phyloP scores from a whole-genome alignment of 2,329 filamentous ascomycete species.

The Diaporthe sp. region DNA sequence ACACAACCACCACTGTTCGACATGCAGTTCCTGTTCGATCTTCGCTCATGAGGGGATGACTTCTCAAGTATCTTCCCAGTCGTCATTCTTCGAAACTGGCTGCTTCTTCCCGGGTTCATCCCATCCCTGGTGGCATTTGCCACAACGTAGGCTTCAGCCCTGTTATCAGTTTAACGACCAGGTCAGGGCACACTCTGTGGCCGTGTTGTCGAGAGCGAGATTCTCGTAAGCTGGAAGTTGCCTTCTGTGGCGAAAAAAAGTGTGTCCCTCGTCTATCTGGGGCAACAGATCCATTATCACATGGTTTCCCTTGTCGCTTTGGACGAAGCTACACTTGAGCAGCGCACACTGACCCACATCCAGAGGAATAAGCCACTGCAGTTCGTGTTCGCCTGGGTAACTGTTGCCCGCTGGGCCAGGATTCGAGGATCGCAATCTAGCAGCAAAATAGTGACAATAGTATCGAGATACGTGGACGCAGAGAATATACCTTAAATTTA shows the following conservation, averaged over 20 bases:
- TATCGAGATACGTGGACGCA: not conserved
- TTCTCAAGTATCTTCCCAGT: not conserved
- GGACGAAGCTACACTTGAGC: not conserved
- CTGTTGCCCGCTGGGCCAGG: not conserved
- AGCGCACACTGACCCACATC: not conserved
- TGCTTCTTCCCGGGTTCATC: not conserved
- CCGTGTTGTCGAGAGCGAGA: not conserved
- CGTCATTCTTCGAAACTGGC: not conserved
- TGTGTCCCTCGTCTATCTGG: not conserved
- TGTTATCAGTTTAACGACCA: not conserved
- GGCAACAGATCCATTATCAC: slow-evolving; percentile 1
- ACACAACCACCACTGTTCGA: not conserved
- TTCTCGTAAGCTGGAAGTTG: not conserved
- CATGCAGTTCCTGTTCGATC: too few relatives aligned
- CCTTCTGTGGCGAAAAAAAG: not conserved
- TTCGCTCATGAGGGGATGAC: too few relatives aligned
- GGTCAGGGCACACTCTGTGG: not conserved
- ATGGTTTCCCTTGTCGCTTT: not conserved
- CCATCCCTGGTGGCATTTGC: not conserved
- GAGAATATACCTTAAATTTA: too few relatives aligned
- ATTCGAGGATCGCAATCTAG: not conserved
- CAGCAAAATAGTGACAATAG: not conserved
- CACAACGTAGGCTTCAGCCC: not conserved
- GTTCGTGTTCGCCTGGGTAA: not conserved
- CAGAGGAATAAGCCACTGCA: not conserved